phyloP scores from a whole-genome alignment of 257 asterid genomes.

The Verbena officinalis region DNA sequence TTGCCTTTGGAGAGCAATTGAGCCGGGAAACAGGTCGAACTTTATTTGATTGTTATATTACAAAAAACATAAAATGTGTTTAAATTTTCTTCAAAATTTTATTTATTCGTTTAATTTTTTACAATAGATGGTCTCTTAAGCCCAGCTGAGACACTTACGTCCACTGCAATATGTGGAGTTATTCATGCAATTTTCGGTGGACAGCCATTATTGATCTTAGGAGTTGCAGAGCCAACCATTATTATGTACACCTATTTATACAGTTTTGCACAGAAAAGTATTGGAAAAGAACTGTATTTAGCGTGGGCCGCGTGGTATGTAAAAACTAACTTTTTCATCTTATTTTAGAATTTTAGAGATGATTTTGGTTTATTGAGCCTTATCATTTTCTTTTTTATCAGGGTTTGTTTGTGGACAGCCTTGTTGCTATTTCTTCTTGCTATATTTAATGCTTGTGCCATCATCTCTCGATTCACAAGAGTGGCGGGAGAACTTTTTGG shows the following conservation, averaged over 20 bases:
- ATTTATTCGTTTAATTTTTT: neutral
- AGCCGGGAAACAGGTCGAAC: constrained; percentile 56
- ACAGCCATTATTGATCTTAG: constrained; percentile 81
- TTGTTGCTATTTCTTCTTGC: constrained; percentile 57
- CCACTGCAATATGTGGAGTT: constrained; percentile 83
- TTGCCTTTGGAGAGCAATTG: constrained; percentile 72
- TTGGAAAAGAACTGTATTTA: constrained; percentile 64
- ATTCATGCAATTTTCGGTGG: constrained; percentile 85
- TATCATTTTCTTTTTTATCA: constrained; percentile 16
- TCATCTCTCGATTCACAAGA: constrained; percentile 80
- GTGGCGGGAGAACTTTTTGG: constrained; percentile 92
- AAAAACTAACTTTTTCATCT: neutral
- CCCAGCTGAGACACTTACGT: constrained; percentile 64
- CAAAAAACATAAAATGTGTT: neutral
- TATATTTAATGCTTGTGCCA: constrained; percentile 52
- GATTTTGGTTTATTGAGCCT: neutral
- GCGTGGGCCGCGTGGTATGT: constrained; percentile 92
- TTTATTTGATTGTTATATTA: neutral
- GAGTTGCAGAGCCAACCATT: constrained; percentile 95
- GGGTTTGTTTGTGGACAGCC: constrained; percentile 74
- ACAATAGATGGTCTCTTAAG: constrained; percentile 40
- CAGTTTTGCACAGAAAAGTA: constrained; percentile 51
- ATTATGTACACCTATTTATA: constrained; percentile 85
- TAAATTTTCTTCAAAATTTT: neutral
- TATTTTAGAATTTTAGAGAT: neutral